Evolutionary conservation across 805 yeast genomes (phyloP), one percentile per base, ranked within the genome.

Genomic region (Cyberlindnera sargentensis): DNA sequence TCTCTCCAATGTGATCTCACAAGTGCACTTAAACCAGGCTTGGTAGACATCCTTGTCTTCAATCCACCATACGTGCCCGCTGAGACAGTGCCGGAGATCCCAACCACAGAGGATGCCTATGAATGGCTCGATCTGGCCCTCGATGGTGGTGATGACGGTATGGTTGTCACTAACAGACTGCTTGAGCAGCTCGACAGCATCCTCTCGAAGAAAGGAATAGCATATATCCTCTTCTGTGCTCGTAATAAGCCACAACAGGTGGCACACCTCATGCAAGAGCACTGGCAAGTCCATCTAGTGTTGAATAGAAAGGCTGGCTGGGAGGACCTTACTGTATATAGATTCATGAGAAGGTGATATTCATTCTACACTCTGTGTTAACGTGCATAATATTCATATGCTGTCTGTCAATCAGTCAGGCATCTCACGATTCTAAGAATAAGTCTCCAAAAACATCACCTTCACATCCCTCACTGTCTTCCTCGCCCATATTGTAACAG

Each of bases 11-110:
- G 80, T 58, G 75, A 76, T 54, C 63, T 89, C 29, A 73, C 84
- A 0, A 53, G 71, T 8, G 69, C 77, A 3, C 48, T 88, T 8
- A 60, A 73, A 9, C 56, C 57, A 0, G 52, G 70, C 2, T 40
- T 64, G 4, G 71, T 89, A 2, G 98, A 93, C 55, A 45, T 91
- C 1, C 65, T 93, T 24, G 70, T 93, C 1, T 93, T 93, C 64
- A 93, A 93, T 57, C 99, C 99, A 0, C 99, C 99, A 0, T 93
- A 93, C 58, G 99, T 93, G 1, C 99, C 99, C 0, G 86, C 91
- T 1, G 89, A 80, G 46, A 57, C 56, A 0, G 84, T 87, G 0
- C 97, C 98, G 0, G 56, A 49, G 0, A 51, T 75, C 2, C 93
- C 93, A 0, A 47, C 45, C 0, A 52, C 50, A 0, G 70, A 68